Base-by-base conservation (phyloP, 2,329 filamentous ascomycete species). In the Tolypocladium cylindrosporum region DNA sequence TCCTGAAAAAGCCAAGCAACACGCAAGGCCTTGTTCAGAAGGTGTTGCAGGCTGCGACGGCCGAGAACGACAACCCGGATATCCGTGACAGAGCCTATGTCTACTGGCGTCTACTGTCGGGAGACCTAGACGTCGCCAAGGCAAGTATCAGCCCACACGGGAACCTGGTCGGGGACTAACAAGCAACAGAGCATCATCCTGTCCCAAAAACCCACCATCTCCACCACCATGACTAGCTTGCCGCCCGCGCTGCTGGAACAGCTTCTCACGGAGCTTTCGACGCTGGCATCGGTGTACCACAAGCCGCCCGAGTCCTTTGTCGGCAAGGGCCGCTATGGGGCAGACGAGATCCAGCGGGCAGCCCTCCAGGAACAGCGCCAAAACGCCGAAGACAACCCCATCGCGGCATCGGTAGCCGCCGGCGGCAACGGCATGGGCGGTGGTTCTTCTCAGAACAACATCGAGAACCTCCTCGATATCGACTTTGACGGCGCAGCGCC, bases 261-360 rank as follows among this genome's bases (percentile, higher is more conserved):
- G 71, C 85, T 99, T n/a, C 84, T 99, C 10, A 81, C 82, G 11
- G 93, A 99, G 72, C 84, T 99, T 39, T 97, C 93, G 14, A 97
- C 94, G 11, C 83, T 99, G 37, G 91, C 94, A 9, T 97, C 93
- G 1, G 94, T 99, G 27, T 99, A 99, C 75, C 94, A 99, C 83
- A 97, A 96, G 76, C 92, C 92, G 10, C 92, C 94, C 51, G 91
- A 96, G 80, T 91, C 93, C n/a, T 99, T 99, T 73, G 88, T 99
- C 59, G 94, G 94, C 65, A 91, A 96, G 74, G 94, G 94, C 48
- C 87, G 93, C 51, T 97, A 90, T 65, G 94, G 93, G 42, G 92
- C 94, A 54, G 92, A 96, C 72, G 91, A 90, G 60, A 91, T 99
- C 68, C 94, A 97, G 74, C 88, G 89, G 64, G 93, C 93, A 55